Conservation (phyloP, 2,329 filamentous ascomycete species). For the Zalaria obscura region DNA sequence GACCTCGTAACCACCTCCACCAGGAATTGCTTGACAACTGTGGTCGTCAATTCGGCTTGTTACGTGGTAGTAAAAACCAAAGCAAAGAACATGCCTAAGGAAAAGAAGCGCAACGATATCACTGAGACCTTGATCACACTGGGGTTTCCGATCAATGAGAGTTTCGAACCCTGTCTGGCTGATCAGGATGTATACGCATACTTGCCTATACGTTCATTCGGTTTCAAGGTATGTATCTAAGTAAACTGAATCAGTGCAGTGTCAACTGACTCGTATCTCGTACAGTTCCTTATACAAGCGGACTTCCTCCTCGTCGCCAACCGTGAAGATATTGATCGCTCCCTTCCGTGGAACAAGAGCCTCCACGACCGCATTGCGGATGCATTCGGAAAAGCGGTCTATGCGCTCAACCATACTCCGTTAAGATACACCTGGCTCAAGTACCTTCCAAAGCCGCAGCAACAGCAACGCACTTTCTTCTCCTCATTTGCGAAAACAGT, state of each 20-base stretch:
- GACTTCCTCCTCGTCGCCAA: constrained; percentile 10
- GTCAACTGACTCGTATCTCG: background rate
- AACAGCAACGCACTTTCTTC: constrained; percentile 1
- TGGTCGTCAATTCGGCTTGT: background rate
- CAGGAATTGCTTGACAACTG: background rate
- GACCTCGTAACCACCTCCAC: background rate
- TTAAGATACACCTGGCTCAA: constrained; percentile 8
- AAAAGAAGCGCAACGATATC: constrained; percentile 6
- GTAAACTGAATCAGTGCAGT: no score
- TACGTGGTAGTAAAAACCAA: constrained; percentile 5
- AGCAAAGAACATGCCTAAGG: constrained; percentile 6
- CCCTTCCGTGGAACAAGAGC: constrained; percentile 5
- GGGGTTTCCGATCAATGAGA: constrained; percentile 9
- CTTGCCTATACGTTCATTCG: constrained; percentile 12
- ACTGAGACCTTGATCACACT: constrained; percentile 9
- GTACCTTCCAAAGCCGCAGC: constrained; percentile 1
- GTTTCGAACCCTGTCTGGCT: constrained; percentile 1
- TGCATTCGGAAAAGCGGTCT: constrained; percentile 4
- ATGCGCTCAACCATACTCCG: constrained; percentile 3
- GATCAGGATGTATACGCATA: constrained; percentile 10
- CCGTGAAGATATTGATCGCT: constrained; percentile 5
- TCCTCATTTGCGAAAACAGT: background rate
- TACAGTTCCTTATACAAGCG: constrained; percentile 10
- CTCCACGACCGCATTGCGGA: constrained; percentile 1
- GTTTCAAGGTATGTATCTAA: constrained; percentile 3